Evolutionary conservation across 1,284 basidiomycete species (phyloP).

Genomic region (Inonotus obliquus): DNA sequence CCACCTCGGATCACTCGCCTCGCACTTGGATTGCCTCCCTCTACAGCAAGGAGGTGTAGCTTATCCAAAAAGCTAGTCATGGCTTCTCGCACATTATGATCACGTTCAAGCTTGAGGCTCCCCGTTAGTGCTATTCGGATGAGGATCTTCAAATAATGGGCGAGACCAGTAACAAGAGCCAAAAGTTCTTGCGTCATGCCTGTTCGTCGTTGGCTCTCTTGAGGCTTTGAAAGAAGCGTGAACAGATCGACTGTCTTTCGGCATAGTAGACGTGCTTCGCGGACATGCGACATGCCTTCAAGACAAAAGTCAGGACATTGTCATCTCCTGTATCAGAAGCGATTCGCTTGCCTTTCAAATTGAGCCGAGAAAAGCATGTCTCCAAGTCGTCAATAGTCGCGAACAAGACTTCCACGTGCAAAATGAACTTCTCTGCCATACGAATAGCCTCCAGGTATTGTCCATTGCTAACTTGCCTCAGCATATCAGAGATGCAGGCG

Average conservation of each 20-base stretch:
- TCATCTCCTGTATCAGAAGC: not conserved
- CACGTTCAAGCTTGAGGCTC: slow-evolving; percentile 91
- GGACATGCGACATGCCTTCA: slow-evolving; percentile 93
- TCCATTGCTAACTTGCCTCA: slow-evolving; percentile 93
- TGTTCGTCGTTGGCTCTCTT: slow-evolving; percentile 86
- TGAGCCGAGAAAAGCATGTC: slow-evolving; percentile 78
- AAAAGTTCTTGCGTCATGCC: slow-evolving; percentile 97
- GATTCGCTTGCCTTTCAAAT: slow-evolving; percentile 69
- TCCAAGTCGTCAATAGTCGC: slow-evolving; percentile 97
- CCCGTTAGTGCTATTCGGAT: slow-evolving; percentile 97
- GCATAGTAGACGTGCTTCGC: slow-evolving; percentile 97
- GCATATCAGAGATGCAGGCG: slow-evolving; percentile 99
- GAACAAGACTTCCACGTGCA: slow-evolving; percentile 98
- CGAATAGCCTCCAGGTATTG: slow-evolving; percentile 95
- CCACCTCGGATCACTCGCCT: slow-evolving; percentile 66
- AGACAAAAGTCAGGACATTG: not conserved
- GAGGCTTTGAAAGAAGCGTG: slow-evolving; percentile 93
- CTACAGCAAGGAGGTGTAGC: slow-evolving; percentile 85
- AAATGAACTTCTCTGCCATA: slow-evolving; percentile 97
- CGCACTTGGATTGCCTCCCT: slow-evolving; percentile 78
- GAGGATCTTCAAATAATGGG: slow-evolving; percentile 98
- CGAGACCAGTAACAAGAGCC: slow-evolving; percentile 96
- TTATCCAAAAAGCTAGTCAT: slow-evolving; percentile 90
- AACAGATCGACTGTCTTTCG: slow-evolving; percentile 99
- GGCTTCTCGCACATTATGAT: slow-evolving; percentile 77